A percentile compares a stretch with the other conserved stretches of the same genome.
These are phyloP conservation scores for Lindgomyces ingoldianus DNA, from an alignment of 495 filamentous ascomycete genomes.

Conservation along the genomic window DNA sequence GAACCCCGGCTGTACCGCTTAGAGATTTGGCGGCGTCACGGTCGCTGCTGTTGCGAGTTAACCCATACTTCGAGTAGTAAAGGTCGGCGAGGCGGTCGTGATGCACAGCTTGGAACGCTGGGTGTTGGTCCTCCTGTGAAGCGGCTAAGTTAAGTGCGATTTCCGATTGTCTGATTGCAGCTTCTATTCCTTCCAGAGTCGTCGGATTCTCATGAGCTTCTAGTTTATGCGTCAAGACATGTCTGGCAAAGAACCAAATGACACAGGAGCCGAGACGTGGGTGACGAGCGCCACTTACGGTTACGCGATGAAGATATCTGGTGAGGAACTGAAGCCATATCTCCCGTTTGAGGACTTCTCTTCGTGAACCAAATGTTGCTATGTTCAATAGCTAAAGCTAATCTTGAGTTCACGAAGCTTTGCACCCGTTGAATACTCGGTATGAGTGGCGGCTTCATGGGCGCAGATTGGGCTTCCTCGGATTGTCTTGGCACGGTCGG, in stretches of 20 bases:
- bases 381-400: too few relatives aligned
- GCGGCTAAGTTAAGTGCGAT: not conserved
- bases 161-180: constrained; percentile 8
- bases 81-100: constrained; percentile 15
- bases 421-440: too few relatives aligned
- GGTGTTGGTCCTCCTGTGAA: not conserved
- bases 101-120: constrained; percentile 14
- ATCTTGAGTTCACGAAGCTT: too few relatives aligned
- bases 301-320: not conserved
- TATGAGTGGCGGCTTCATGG: not conserved
- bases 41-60: not conserved
- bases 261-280: not conserved
- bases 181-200: constrained; percentile 9
- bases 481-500: not conserved
- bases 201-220: not conserved
- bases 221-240: not conserved
- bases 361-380: too few relatives aligned
- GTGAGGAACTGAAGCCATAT: not conserved
- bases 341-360: not conserved
- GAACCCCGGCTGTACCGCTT: not conserved
- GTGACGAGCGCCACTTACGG: not conserved
- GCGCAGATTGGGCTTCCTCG: not conserved
- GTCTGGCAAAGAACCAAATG: not conserved
- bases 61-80: constrained; percentile 8
- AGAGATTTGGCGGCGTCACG: not conserved